Percentiles rank a stretch among this genome's conserved stretches.
These are phyloP conservation scores for Rhodotorula diobovata DNA, from an alignment of 768 basidiomycete species.

Conservation along the genomic window DNA sequence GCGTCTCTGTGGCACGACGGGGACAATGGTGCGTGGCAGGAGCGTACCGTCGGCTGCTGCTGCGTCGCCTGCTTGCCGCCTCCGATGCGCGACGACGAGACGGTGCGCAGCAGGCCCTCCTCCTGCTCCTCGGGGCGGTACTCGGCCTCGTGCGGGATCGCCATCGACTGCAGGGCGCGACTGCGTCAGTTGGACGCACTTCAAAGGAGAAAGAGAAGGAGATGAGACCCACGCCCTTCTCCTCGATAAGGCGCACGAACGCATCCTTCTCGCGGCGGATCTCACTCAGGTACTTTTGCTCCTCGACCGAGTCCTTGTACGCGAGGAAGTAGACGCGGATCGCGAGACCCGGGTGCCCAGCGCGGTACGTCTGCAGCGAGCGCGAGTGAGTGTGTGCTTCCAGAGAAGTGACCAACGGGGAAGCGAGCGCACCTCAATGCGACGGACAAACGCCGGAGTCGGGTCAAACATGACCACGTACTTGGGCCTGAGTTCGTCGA, in stretches of 20 bases:
- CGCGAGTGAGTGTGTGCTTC: too few relatives aligned
- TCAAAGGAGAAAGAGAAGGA: background rate
- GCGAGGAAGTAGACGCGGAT: slow-evolving; percentile 92
- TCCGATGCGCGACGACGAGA: slow-evolving; percentile 70
- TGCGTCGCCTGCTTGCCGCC: slow-evolving; percentile 65
- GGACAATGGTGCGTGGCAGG: background rate
- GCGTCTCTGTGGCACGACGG: too few relatives aligned
- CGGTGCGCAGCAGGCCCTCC: slow-evolving; percentile 62
- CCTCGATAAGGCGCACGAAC: slow-evolving; percentile 85
- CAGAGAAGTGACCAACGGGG: background rate
- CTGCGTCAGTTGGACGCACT: background rate
- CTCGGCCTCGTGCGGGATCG: slow-evolving; percentile 64
- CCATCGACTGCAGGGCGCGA: slow-evolving; percentile 63
- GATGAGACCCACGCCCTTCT: slow-evolving; percentile 66
- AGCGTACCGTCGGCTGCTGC: slow-evolving; percentile 55
- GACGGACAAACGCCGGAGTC: slow-evolving; percentile 81
- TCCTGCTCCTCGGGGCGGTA: slow-evolving; percentile 46
- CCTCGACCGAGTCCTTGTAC: slow-evolving; percentile 88
- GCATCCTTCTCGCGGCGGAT: slow-evolving; percentile 87
- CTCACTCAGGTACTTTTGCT: slow-evolving; percentile 87
- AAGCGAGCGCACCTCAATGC: slow-evolving; percentile 67
- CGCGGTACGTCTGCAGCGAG: slow-evolving; percentile 70
- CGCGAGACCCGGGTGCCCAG: slow-evolving; percentile 70
- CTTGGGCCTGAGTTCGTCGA: slow-evolving; percentile 79
- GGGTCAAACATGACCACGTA: slow-evolving; percentile 97